A percentile compares a stretch with the other conserved stretches of the same genome.
Evolutionary conservation across 108 stramenopile genomes (phyloP).

Genomic region (Fistulifera solaris): DNA sequence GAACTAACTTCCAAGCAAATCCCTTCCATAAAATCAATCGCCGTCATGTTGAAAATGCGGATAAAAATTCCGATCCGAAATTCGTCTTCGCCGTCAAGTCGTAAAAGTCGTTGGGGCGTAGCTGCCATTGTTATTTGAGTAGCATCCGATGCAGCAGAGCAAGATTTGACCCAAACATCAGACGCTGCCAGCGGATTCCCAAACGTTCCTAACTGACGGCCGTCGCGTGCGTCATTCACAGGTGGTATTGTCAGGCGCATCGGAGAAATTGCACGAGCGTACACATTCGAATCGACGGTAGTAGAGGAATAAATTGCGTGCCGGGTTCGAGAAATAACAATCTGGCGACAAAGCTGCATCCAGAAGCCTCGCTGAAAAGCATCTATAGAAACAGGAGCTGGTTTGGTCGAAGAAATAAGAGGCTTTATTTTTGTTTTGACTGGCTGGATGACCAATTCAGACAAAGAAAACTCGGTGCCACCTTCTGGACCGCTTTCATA

Average conservation of each 20-base stretch:
- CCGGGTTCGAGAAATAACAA: slow-evolving; percentile 19
- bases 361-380: slow-evolving; percentile 21
- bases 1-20: slow-evolving; percentile 37
- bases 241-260: slow-evolving; percentile 27
- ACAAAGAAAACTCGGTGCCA: slow-evolving; percentile 2
- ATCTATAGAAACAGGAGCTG: background rate
- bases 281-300: slow-evolving; percentile 6
- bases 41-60: slow-evolving; percentile 32
- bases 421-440: slow-evolving; percentile 17
- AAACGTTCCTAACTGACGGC: background rate
- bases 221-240: slow-evolving; percentile 15
- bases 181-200: slow-evolving; percentile 2
- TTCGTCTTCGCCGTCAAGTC: slow-evolving; percentile 41
- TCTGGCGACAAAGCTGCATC: slow-evolving; percentile 34
- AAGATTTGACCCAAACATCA: slow-evolving; percentile 15
- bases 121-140: slow-evolving; percentile 22
- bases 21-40: slow-evolving; percentile 35
- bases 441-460: slow-evolving; percentile 12
- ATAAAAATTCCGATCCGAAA: slow-evolving; percentile 28
- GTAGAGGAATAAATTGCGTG: slow-evolving; percentile 24
- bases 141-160: slow-evolving; percentile 33
- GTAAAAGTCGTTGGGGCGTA: slow-evolving; percentile 19
- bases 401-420: slow-evolving; percentile 2
- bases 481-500: slow-evolving; percentile 3
- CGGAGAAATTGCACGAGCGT: slow-evolving; percentile 26